These are phyloP conservation scores for Linum trigynum DNA, from an alignment of 345 rosid species.

Conservation along the genomic window DNA sequence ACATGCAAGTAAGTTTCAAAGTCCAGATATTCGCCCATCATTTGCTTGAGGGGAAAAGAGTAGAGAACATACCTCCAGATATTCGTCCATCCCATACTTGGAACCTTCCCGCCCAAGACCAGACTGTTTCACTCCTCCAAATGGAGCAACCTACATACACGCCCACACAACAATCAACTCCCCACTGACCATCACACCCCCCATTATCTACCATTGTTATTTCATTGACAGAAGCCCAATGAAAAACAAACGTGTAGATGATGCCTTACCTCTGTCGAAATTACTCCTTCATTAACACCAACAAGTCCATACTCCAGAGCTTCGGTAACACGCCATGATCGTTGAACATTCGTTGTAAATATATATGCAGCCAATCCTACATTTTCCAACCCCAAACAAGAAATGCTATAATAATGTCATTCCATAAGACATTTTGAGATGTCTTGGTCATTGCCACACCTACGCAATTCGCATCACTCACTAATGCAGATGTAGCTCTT, in stretches of 20 bases:
- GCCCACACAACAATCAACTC: conserved; percentile 9
- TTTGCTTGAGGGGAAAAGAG: background rate
- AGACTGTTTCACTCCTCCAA: conserved; percentile 92
- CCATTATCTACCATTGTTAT: background rate
- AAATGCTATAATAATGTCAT: background rate
- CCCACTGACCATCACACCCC: background rate
- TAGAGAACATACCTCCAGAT: conserved; percentile 51
- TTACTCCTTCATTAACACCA: conserved; percentile 86
- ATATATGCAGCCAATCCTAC: conserved; percentile 91
- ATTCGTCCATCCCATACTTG: conserved; percentile 93
- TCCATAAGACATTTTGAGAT: background rate
- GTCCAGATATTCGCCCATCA: background rate
- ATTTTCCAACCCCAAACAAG: conserved; percentile 11
- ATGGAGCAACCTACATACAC: conserved; percentile 77
- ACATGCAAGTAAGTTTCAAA: too few relatives aligned
- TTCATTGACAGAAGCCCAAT: background rate
- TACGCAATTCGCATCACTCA: background rate
- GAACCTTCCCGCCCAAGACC: conserved; percentile 98
- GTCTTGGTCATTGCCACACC: background rate
- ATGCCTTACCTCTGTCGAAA: conserved; percentile 76
- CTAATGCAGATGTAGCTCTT: background rate
- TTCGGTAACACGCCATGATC: conserved; percentile 86
- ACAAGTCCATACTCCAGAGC: conserved; percentile 90
- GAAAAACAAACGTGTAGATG: background rate
- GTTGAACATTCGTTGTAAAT: conserved; percentile 76